These are phyloP conservation scores for Ceratocystis huliohia DNA, from an alignment of 2,329 filamentous ascomycete species.

Conservation along the genomic window DNA sequence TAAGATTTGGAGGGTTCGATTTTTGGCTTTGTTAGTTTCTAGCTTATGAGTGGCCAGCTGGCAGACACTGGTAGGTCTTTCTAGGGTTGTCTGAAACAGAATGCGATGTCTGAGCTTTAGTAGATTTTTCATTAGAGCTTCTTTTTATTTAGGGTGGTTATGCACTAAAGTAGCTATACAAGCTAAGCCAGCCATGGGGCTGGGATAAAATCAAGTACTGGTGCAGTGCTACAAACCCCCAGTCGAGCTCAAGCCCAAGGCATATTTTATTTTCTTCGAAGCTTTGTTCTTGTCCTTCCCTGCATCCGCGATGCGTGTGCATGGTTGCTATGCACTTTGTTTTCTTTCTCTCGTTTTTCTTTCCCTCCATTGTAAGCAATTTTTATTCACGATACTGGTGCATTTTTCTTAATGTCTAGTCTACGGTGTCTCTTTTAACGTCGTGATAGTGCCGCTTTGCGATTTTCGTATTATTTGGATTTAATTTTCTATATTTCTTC, in stretches of 20 bases:
- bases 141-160: not conserved
- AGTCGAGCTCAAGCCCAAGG: not conserved
- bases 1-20: not conserved
- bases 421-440: not conserved
- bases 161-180: not conserved
- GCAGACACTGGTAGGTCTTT: not conserved
- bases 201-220: not conserved
- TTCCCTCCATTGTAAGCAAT: not conserved
- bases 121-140: not conserved
- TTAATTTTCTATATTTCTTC: not conserved
- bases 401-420: not conserved
- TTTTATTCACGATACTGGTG: not conserved
- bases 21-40: too few relatives aligned
- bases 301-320: conserved; percentile 1
- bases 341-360: not conserved
- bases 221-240: not conserved
- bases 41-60: not conserved
- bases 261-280: not conserved
- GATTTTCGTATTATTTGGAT: not conserved
- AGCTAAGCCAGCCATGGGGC: not conserved
- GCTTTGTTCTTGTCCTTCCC: not conserved
- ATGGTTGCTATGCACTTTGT: not conserved
- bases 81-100: not conserved
- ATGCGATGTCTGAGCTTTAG: not conserved
- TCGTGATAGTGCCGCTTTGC: not conserved